A percentile compares a stretch with the other conserved stretches of the same genome.
phyloP scores from a whole-genome alignment of 495 filamentous ascomycete genomes.

The Aspergillus nidulans region DNA sequence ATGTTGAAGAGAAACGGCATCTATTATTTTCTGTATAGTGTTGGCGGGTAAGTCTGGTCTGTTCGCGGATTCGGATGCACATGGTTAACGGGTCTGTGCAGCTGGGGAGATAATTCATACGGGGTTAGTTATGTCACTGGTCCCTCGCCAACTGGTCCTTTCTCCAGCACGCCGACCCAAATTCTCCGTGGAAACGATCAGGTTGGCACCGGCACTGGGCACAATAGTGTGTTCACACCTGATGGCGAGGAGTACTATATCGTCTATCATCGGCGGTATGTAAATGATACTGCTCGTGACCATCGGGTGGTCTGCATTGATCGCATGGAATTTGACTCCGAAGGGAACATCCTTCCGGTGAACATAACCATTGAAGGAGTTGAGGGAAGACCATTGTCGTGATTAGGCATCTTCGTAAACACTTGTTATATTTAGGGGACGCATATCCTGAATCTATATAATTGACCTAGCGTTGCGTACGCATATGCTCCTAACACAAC shows the following conservation, averaged over 20 bases:
- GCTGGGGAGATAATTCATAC: slow-evolving; percentile 43
- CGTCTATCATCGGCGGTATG: slow-evolving; percentile 43
- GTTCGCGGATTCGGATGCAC: not conserved
- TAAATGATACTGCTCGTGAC: slow-evolving; percentile 37
- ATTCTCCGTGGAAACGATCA: slow-evolving; percentile 37
- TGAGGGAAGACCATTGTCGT: slow-evolving; percentile 11
- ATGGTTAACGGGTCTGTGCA: slow-evolving; percentile 3
- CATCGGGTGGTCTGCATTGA: slow-evolving; percentile 45
- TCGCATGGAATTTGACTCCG: slow-evolving; percentile 42
- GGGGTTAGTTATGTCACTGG: slow-evolving; percentile 43
- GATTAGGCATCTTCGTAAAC: not conserved
- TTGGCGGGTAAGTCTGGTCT: slow-evolving; percentile 27
- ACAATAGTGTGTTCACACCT: slow-evolving; percentile 40
- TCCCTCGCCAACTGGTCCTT: slow-evolving; percentile 40
- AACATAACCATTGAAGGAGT: slow-evolving; percentile 37
- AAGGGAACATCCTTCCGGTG: slow-evolving; percentile 37
- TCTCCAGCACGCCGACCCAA: slow-evolving; percentile 26
- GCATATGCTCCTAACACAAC: slow-evolving; percentile 4
- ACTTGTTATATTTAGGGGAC: not conserved
- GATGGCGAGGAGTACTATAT: slow-evolving; percentile 45
- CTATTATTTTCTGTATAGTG: slow-evolving; percentile 48
- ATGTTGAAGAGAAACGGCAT: slow-evolving; percentile 39
- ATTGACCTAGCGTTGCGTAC: not conserved
- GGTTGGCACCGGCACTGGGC: slow-evolving; percentile 39
- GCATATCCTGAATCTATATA: slow-evolving; percentile 1